phyloP scores from a whole-genome alignment of 345 rosid species.

The Syzygium grande region DNA sequence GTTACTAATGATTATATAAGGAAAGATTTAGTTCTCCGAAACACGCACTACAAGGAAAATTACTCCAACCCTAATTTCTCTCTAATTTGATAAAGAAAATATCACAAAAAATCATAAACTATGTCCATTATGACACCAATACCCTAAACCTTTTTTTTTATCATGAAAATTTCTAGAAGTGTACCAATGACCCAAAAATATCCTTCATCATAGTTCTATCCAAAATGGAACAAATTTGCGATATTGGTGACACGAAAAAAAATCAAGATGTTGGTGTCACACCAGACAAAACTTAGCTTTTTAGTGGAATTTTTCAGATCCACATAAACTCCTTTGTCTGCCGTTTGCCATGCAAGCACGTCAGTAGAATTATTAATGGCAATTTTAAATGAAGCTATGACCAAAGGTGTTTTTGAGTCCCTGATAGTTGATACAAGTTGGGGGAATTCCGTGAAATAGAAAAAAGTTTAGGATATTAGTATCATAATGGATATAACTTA shows the following conservation, averaged over 20 bases:
- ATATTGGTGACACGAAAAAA: not conserved
- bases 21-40: not conserved
- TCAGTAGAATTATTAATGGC: not conserved
- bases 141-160: not conserved
- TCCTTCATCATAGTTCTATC: not conserved
- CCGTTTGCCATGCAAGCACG: not conserved
- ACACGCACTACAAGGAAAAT: not conserved
- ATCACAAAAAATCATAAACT: not conserved
- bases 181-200: not conserved
- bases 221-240: too few relatives aligned
- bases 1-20: not conserved
- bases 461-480: not conserved
- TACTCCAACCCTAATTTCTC: not conserved
- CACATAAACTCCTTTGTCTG: not conserved
- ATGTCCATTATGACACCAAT: not conserved
- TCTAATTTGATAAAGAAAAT: not conserved
- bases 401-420: not conserved
- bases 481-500: not conserved
- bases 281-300: not conserved
- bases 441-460: not conserved
- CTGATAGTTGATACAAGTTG: not conserved
- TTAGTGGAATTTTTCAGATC: not conserved
- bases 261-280: too few relatives aligned
- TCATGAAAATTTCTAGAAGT: not conserved
- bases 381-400: not conserved